Evolutionary conservation across 2,329 filamentous ascomycete genomes (phyloP).

Genomic region (Tolypocladium amazonense): DNA sequence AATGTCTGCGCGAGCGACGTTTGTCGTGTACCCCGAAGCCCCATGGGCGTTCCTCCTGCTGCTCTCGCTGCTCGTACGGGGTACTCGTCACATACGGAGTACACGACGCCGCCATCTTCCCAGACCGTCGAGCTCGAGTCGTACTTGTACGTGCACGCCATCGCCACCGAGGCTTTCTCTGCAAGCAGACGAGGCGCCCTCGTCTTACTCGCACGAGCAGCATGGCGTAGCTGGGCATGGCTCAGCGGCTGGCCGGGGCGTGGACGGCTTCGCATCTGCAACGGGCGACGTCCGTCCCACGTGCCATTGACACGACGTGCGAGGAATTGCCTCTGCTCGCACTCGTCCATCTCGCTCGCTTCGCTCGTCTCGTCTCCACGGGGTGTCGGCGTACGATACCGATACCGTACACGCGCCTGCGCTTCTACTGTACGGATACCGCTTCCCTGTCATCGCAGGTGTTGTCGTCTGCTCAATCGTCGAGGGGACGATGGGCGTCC

Average conservation of each 20-base stretch:
- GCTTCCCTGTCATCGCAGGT: background rate
- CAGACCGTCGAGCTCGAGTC: background rate
- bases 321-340: no score
- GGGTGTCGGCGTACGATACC: background rate
- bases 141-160: background rate
- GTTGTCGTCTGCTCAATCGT: background rate
- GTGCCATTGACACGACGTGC: background rate
- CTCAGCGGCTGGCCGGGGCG: no score
- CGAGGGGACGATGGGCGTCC: background rate
- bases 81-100: no score
- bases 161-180: background rate
- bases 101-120: no score
- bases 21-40: background rate
- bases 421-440: background rate
- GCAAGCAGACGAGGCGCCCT: background rate
- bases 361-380: background rate
- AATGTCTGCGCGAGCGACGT: background rate
- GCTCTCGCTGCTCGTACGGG: no score
- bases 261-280: background rate
- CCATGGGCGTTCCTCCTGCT: background rate
- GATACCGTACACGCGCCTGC: background rate
- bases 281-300: background rate
- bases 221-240: background rate
- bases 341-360: background rate
- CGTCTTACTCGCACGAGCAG: background rate